Percentiles rank a stretch among this genome's conserved stretches.
phyloP scores from a whole-genome alignment of 768 basidiomycete species.

The Rhodotorula toruloides region DNA sequence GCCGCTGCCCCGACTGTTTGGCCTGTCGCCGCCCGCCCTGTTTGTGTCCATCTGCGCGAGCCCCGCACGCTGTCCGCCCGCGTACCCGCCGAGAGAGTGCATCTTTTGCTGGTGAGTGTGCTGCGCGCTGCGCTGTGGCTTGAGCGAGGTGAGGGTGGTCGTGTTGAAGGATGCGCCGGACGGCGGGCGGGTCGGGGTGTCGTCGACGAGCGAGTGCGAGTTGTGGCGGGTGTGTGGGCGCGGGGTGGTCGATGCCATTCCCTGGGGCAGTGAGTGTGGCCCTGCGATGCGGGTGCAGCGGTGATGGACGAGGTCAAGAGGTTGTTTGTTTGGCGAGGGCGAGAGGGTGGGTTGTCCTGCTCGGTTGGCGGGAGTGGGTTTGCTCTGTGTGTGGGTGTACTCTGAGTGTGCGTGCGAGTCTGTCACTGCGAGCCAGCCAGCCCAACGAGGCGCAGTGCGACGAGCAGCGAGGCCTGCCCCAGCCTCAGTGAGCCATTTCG shows the following conservation, averaged over 20 bases:
- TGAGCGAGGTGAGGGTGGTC: constrained; percentile 8
- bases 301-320: background rate
- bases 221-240: background rate
- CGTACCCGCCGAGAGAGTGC: constrained; percentile 2
- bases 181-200: constrained; percentile 25
- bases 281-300: background rate
- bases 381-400: too few species aligned
- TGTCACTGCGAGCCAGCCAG: too few species aligned
- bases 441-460: too few species aligned
- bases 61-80: background rate
- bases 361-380: too few species aligned
- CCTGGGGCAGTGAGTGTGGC: too few species aligned
- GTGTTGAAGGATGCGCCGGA: constrained; percentile 12
- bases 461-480: too few species aligned
- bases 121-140: background rate
- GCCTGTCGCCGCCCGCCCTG: background rate
- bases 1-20: constrained; percentile 1
- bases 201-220: background rate
- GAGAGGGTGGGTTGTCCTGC: too few species aligned
- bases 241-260: background rate
- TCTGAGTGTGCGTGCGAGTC: too few species aligned
- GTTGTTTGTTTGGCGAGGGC: too few species aligned
- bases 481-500: too few species aligned
- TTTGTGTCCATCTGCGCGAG: background rate
- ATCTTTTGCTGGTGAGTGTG: background rate